Evolutionary conservation across 2,329 filamentous ascomycete genomes (phyloP), one percentile per base, ranked within the genome.

Genomic region (Sporothrix mexicana): DNA sequence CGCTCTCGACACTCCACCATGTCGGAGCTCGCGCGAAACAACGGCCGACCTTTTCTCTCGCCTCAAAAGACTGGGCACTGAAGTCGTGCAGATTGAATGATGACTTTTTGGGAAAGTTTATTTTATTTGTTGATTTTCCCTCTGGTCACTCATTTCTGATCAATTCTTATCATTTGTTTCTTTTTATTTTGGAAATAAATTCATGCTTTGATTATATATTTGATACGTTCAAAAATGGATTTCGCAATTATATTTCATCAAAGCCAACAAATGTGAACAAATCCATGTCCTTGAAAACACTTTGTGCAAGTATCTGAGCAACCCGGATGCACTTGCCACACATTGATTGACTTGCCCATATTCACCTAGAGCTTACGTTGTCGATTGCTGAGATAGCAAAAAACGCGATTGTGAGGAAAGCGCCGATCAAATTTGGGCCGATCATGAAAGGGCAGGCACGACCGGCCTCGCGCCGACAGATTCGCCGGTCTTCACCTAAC

Each of bases 1-100:
- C 20, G 17, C 59, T 43, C 15, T 36, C 30, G 7, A 61, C 30
- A 8, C 57, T 30, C 25, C 8, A 43, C n/a, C 17, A 6, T 2
- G 25, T 66, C 61, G 61, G 61, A 45, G 41, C 61, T 66, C 61
- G 61, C 61, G 61, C 43, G 43, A 66, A 66, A 45, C 41, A 47
- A 66, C 12, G n/a, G 43, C 61, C 61, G 61, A 66, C 43, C 23
- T 25, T 66, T 23, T 45, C 20, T 3, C 20, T 12, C 55, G 13
- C 7, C 10, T 9, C 30, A 20, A n/a, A 30, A 47, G 25, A 6
- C 41, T 25, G 41, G 61, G 47, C 61, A 23, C 25, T 66, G 61
- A 25, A 66, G 30, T 41, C 23, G 8, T 25, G 20, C 30, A 36
- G 30, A 7, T 36, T 36, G 30, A 36, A 36, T 36, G 30, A 36